phyloP scores from a whole-genome alignment of 805 yeast genomes.

The Pichia paraexigua region DNA sequence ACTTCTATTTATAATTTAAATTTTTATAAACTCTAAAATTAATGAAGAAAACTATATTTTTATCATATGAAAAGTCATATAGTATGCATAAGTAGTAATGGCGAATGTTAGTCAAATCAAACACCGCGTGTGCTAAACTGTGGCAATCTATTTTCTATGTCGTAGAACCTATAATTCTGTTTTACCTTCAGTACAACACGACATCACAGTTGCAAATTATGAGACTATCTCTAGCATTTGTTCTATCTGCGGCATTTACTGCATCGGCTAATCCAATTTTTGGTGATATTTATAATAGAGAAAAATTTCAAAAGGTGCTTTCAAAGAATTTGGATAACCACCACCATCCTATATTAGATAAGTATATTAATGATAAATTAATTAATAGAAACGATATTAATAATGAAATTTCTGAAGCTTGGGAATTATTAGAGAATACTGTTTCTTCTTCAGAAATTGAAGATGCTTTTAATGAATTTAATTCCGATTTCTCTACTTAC shows the following conservation, averaged over 20 bases:
- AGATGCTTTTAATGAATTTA: neutral
- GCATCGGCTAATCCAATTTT: constrained; percentile 5
- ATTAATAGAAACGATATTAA: constrained; percentile 1
- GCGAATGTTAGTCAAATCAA: too few species aligned
- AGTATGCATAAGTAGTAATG: too few species aligned
- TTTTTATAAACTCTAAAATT: neutral
- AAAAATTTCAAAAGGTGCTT: constrained; percentile 4
- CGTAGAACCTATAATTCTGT: too few species aligned
- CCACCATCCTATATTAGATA: constrained; percentile 6
- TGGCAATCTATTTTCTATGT: too few species aligned
- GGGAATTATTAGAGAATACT: constrained; percentile 9
- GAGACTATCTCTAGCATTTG: neutral
- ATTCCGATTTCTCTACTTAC: neutral
- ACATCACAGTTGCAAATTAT: neutral
- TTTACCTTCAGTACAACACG: neutral
- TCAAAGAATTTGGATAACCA: neutral
- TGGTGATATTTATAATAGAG: neutral
- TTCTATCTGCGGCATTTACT: neutral
- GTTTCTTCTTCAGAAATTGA: constrained; percentile 3
- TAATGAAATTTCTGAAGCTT: constrained; percentile 5
- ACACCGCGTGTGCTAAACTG: too few species aligned
- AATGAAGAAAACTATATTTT: too few species aligned
- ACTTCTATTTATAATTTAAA: neutral
- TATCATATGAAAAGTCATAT: too few species aligned
- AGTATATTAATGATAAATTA: constrained; percentile 7